A percentile compares a stretch with the other conserved stretches of the same genome.
Evolutionary conservation across 345 rosid genomes (phyloP).

Genomic region (Leavenworthia alabamica): DNA sequence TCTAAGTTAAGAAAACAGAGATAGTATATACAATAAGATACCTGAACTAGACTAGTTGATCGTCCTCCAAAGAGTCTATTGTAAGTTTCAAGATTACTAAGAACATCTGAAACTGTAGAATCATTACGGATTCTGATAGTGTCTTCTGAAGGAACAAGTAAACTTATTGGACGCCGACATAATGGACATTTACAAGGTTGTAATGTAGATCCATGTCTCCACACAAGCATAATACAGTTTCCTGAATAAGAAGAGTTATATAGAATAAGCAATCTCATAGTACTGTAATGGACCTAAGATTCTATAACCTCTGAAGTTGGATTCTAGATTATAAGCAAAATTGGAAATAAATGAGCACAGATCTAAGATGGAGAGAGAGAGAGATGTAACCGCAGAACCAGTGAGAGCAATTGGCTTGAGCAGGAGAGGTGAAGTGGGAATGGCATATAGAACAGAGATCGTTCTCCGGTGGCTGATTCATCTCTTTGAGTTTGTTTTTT

Average conservation of each 20-base stretch:
- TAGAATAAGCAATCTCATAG: too few species aligned
- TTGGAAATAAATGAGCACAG: background rate
- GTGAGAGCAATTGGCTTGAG: slow-evolving; percentile 94
- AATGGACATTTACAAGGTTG: slow-evolving; percentile 83
- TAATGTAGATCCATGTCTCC: slow-evolving; percentile 66
- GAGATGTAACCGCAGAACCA: slow-evolving; percentile 78
- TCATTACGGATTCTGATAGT: slow-evolving; percentile 43
- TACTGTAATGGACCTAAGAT: too few species aligned
- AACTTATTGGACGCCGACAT: slow-evolving; percentile 78
- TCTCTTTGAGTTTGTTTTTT: background rate
- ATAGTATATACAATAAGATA: slow-evolving; percentile 20
- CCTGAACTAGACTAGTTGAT: slow-evolving; percentile 56
- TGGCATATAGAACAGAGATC: slow-evolving; percentile 80
- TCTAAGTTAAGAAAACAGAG: background rate
- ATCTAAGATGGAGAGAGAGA: background rate
- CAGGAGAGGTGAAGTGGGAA: slow-evolving; percentile 58
- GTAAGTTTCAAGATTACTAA: slow-evolving; percentile 54
- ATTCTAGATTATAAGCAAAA: background rate
- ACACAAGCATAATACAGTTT: slow-evolving; percentile 75
- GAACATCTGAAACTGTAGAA: slow-evolving; percentile 39
- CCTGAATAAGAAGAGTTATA: slow-evolving; percentile 41
- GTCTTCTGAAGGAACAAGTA: slow-evolving; percentile 66
- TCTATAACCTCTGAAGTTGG: background rate
- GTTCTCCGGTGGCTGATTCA: slow-evolving; percentile 65
- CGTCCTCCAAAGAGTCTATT: slow-evolving; percentile 67